phyloP scores from a whole-genome alignment of 1,139 yeast genomes.

The Pichia sp. region DNA sequence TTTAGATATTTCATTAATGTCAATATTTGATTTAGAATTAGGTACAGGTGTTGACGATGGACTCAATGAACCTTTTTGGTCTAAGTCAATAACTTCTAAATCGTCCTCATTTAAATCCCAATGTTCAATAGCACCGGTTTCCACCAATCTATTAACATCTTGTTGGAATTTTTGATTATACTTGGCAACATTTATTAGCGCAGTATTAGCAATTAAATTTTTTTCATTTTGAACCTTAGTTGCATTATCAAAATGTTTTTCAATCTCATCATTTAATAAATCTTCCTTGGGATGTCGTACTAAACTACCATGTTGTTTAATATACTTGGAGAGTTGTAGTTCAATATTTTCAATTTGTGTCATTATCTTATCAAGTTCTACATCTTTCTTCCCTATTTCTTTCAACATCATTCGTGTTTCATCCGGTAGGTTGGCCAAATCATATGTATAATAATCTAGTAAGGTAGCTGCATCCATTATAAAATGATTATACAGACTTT shows the following conservation, averaged over 20 bases:
- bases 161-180: conserved; percentile 68
- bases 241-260: conserved; percentile 59
- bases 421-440: conserved; percentile 79
- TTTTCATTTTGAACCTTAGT: conserved; percentile 69
- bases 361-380: conserved; percentile 57
- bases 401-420: conserved; percentile 78
- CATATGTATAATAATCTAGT: conserved; percentile 69
- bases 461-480: conserved; percentile 68
- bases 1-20: conserved; percentile 1
- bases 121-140: conserved; percentile 72
- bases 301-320: conserved; percentile 76
- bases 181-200: conserved; percentile 66
- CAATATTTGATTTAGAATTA: not conserved
- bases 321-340: conserved; percentile 71
- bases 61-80: not conserved
- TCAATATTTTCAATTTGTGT: conserved; percentile 69
- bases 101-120: conserved; percentile 18
- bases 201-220: conserved; percentile 74
- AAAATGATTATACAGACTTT: not conserved
- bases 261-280: conserved; percentile 57
- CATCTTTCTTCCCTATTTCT: conserved; percentile 70
- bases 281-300: conserved; percentile 80
- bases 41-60: not conserved
- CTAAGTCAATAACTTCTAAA: conserved; percentile 3
- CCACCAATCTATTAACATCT: conserved; percentile 69